Base-by-base conservation (phyloP, 495 filamentous ascomycete genomes). In the Thermothielavioides terrestris region DNA sequence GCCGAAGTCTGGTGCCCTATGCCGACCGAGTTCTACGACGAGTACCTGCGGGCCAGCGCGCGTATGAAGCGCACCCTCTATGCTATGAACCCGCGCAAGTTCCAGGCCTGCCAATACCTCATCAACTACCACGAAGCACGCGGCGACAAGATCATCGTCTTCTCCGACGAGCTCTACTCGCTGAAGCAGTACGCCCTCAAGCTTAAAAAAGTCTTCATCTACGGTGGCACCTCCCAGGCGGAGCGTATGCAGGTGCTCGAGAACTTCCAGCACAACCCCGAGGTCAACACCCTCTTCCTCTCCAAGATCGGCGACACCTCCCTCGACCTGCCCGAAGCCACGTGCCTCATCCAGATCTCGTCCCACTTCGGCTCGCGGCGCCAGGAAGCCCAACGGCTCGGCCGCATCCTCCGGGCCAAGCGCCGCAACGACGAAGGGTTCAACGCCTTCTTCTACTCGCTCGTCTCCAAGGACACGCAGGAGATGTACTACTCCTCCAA, bases 1-100 rank as follows among this genome's bases (percentile, higher is more conserved):
- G 92, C 92, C 38, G 92, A 98, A 63, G 92, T 98, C 23, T 98
- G 92, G 92, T 98, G 92, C 64, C 91, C 90, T 8, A 98, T 98
- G 92, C 94, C 92, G 0, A 88, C 89, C 5, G 92, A 98, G 60
- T 98, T 98, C 70, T 96, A 97, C 66, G 82, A 85, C 17, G 89
- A 96, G 59, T 98, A 96, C 69, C 81, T 97, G 50, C 57, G 63
- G 2, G 65, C 70, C 30, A 66, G 62, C 54, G 61, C 64, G 12
- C 70, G 70, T 26, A 66, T 71, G 58, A 74, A 84, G 48, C 81
- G 82, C 28, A 77, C 95, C 5, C 75, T 97, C 6, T 95, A 92
- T 61, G 91, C 90, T 62, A 97, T 98, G 92, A 98, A 98, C 63
- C 92, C 92, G 14, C 76, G 83, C 38, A 97, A 98, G 67, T 95